Evolutionary conservation across 805 yeast genomes (phyloP).

Genomic region (Cyberlindnera euphorbiae): DNA sequence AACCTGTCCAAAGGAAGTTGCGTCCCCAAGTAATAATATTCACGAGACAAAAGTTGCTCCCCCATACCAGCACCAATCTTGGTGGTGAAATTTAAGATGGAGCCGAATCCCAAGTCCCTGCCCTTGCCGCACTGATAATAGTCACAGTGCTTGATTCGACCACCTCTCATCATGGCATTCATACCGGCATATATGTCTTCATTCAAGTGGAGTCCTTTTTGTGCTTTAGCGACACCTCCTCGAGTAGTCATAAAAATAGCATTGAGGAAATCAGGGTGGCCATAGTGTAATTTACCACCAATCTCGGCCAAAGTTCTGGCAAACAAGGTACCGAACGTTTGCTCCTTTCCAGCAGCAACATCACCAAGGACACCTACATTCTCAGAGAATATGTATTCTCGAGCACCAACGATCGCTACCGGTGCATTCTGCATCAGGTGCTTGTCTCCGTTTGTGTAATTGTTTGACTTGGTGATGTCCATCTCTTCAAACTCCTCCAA

Average conservation of each 20-base stretch:
- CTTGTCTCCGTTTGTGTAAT: slow-evolving; percentile 55
- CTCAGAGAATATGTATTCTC: slow-evolving; percentile 52
- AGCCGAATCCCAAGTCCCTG: slow-evolving; percentile 88
- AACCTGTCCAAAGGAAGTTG: slow-evolving; percentile 85
- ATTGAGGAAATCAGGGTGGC: slow-evolving; percentile 94
- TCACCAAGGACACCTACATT: slow-evolving; percentile 91
- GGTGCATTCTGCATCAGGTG: slow-evolving; percentile 37
- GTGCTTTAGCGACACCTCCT: slow-evolving; percentile 95
- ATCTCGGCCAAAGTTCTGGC: slow-evolving; percentile 91
- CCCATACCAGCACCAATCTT: slow-evolving; percentile 99
- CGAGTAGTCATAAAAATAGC: slow-evolving; percentile 90
- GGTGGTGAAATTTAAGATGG: slow-evolving; percentile 88
- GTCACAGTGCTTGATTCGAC: slow-evolving; percentile 91
- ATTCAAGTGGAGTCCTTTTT: slow-evolving; percentile 85
- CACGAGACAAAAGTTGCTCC: slow-evolving; percentile 88
- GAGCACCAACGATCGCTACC: slow-evolving; percentile 91
- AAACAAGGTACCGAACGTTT: slow-evolving; percentile 92
- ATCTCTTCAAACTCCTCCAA: slow-evolving; percentile 89
- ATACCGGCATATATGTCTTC: slow-evolving; percentile 97
- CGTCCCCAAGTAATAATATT: slow-evolving; percentile 86
- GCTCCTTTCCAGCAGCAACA: slow-evolving; percentile 96
- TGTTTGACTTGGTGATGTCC: slow-evolving; percentile 44
- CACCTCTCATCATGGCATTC: slow-evolving; percentile 85
- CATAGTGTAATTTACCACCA: slow-evolving; percentile 93
- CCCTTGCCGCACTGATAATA: slow-evolving; percentile 97